Base-by-base conservation (phyloP, 331 rosid species). In the Malus hybrid region DNA sequence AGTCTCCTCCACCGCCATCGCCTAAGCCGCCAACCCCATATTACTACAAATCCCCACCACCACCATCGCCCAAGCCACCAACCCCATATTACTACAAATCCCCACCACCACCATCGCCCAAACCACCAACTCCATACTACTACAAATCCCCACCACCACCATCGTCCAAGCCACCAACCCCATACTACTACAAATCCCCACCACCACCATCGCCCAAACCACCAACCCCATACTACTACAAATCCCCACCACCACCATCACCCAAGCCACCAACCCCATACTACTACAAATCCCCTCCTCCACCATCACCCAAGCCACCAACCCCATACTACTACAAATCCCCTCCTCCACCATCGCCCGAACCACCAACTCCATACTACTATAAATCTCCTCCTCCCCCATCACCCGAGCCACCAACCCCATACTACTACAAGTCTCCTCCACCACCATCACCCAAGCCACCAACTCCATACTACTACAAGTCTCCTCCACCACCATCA, bases 211-310 rank as follows among this genome's bases (percentile, higher is more conserved):
- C 57, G 7, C 10, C 20, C 29, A 42, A 2, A 33, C 28, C 5
- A 48, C 66, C n/a, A 57, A 52, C 6, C 75, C 82, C 85, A 18
- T 86, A 86, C 44, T 33, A 68, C 36, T 84, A 87, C 66, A 53
- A 57, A 20, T 82, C 87, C 4, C 88, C 91, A 1, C 88, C 90
- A 6, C 90, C 90, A 6, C 90, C 90, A 15, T 36, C 64, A 4
- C 10, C n/a, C 20, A 0, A 26, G 8, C 5, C 60, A 50, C 13
- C 62, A 53, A 2, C 80, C 42, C 71, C 42, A 0, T 70, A 70
- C 76, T 1, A 44, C 24, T 77, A 76, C 71, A 76, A 71, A 2
- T 71, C 80, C 0, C 80, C 80, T 0, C 81, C 81, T 5, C 81
- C 80, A 56, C 71, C 75, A 8, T 22, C 39, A 11, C 62, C 22